Base-by-base conservation (phyloP, 2,329 filamentous ascomycete species). In the Waltergamsia citrina region DNA sequence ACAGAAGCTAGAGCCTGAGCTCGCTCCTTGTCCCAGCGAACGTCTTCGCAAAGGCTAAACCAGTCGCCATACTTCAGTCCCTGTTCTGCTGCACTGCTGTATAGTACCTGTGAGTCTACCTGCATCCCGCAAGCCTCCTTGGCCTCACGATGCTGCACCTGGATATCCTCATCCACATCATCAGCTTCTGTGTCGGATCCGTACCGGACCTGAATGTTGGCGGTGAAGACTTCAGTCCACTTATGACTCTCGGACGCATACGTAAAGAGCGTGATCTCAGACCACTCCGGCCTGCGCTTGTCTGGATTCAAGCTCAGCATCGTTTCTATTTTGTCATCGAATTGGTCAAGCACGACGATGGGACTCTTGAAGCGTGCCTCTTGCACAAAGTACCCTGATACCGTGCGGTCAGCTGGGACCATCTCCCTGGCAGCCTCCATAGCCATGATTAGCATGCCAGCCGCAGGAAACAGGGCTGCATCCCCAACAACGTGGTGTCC, bases 391-490 rank as follows among this genome's bases (percentile, higher is more conserved):
- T 35, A 35, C 19, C 26, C 33, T 5, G 9, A 8, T 11, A 35
- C 17, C 3, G 26, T 29, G 4, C 27, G 26, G 18, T 22, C 26
- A 10, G 17, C 27, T 10, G 12, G 22, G n/a, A 24, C 14, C 4
- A 33, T 32, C n/a, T 36, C 12, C 35, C 22, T 11, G 36, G 33
- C 21, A 45, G 46, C 7, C 42, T 61, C 56, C 4, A 44, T 43
- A 17, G 47, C 51, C 49, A 57, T 55, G n/a, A 44, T 37, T 5
- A 58, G 37, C 31, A 54, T 57, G 7, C 47, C 56, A 2, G 55
- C 49, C 7, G 38, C 49, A 9, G 32, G 36, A 1, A 60, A 63
- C 2, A 67, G 44, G 17, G 53, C 44, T 3, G 54, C 36, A 38
- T 43, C 20, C 47, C 40, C 68, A 33, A 59, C 43, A 4, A 39